Percentiles rank a stretch among this genome's conserved stretches.
Evolutionary conservation across 257 asterid species (phyloP).

Genomic region (Przewalskia tangutica): DNA sequence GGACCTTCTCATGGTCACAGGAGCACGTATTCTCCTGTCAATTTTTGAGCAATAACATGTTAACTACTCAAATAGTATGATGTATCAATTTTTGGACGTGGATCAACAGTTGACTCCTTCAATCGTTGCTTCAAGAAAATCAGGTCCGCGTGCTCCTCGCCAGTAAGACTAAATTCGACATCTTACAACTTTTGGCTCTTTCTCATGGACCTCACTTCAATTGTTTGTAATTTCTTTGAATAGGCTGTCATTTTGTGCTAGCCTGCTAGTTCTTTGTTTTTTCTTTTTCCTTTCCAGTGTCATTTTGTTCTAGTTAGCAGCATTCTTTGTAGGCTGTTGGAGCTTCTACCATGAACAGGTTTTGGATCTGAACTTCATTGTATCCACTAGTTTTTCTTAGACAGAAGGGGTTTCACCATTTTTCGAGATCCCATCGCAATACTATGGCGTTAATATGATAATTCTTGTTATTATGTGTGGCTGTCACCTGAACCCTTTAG

Average conservation of each 20-base stretch:
- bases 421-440: neutral
- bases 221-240: neutral
- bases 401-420: neutral
- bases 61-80: neutral
- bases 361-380: neutral
- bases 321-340: neutral
- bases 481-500: neutral
- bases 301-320: neutral
- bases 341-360: neutral
- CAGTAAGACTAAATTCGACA: constrained; percentile 1
- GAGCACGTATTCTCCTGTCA: constrained; percentile 83
- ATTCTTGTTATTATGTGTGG: neutral
- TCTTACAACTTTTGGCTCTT: neutral
- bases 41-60: constrained; percentile 35
- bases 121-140: neutral
- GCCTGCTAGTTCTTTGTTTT: neutral
- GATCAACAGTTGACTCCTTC: neutral
- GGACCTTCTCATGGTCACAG: constrained; percentile 76
- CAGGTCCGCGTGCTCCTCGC: neutral
- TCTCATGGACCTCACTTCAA: neutral
- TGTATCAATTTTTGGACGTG: neutral
- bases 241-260: neutral
- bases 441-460: neutral
- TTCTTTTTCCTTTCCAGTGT: neutral
- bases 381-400: neutral